Percentiles rank a stretch among this genome's conserved stretches.
Conservation (phyloP, 192 early-diverging fungal species). For the Anaeromyces robustus region DNA sequence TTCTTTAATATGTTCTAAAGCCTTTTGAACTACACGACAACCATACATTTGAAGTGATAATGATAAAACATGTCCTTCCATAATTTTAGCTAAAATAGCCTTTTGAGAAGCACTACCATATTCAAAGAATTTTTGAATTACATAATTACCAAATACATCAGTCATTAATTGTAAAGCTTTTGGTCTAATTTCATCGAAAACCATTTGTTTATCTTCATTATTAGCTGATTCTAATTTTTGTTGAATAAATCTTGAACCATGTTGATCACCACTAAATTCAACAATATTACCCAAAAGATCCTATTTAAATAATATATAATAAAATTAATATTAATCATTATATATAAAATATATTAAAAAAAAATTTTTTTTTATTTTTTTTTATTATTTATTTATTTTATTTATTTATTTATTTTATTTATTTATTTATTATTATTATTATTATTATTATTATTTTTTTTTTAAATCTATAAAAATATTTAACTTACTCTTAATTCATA, state of each 20-base stretch:
- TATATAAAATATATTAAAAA: no score
- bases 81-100: constrained; percentile 77
- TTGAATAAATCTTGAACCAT: constrained; percentile 97
- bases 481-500: constrained; percentile 73
- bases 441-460: background rate
- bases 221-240: constrained; percentile 89
- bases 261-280: constrained; percentile 97
- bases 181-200: constrained; percentile 91
- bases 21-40: constrained; percentile 97
- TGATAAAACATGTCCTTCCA: constrained; percentile 88
- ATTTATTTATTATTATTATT: no score
- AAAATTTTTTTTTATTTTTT: no score
- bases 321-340: background rate
- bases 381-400: no score
- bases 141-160: constrained; percentile 99
- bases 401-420: no score
- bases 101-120: constrained; percentile 72
- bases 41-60: constrained; percentile 99
- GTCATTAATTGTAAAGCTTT: constrained; percentile 88
- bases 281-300: constrained; percentile 89
- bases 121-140: constrained; percentile 99
- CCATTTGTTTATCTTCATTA: constrained; percentile 86
- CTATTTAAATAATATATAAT: constrained; percentile 15
- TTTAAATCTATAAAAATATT: background rate
- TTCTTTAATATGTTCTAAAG: constrained; percentile 77